These are phyloP conservation scores for Lipomyces sp. DNA, from an alignment of 805 yeast genomes.

Conservation along the genomic window DNA sequence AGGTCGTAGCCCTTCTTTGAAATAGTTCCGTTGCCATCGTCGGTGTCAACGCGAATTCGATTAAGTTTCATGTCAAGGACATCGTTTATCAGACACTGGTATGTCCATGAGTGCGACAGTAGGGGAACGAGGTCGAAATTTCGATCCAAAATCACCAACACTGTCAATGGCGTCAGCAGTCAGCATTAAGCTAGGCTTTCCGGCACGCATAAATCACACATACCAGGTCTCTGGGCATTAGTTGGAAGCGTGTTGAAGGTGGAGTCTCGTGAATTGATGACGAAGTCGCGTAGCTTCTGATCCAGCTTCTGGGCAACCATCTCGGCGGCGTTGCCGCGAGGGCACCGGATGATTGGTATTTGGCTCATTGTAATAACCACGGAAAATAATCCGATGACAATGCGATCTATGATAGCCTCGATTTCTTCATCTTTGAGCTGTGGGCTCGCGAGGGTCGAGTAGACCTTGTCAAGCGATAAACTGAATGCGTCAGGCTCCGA, in stretches of 20 bases:
- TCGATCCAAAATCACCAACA: conserved; percentile 79
- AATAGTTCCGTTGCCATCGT: conserved; percentile 36
- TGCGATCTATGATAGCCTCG: conserved; percentile 59
- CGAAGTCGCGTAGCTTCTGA: conserved; percentile 76
- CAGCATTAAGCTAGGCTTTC: conserved; percentile 40
- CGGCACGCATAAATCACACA: neutral
- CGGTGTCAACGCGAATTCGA: conserved; percentile 60
- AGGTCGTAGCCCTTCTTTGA: conserved; percentile 66
- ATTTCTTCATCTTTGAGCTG: conserved; percentile 71
- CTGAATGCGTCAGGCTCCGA: conserved; percentile 90
- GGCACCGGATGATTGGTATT: conserved; percentile 87
- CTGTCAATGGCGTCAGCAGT: conserved; percentile 39
- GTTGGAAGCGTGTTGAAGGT: conserved; percentile 16
- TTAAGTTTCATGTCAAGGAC: conserved; percentile 79
- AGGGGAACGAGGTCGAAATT: conserved; percentile 86
- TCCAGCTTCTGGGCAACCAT: conserved; percentile 86
- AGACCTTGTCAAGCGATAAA: conserved; percentile 63
- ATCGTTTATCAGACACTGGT: conserved; percentile 93
- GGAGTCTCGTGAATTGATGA: conserved; percentile 58
- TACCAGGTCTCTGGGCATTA: conserved; percentile 16
- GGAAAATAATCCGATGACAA: conserved; percentile 79
- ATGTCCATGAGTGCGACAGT: conserved; percentile 97
- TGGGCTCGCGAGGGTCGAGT: conserved; percentile 67
- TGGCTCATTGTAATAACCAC: conserved; percentile 48
- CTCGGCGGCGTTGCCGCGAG: conserved; percentile 93